phyloP scores from a whole-genome alignment of 192 early-diverging fungal species.

The Umbelopsis ramanniana region DNA sequence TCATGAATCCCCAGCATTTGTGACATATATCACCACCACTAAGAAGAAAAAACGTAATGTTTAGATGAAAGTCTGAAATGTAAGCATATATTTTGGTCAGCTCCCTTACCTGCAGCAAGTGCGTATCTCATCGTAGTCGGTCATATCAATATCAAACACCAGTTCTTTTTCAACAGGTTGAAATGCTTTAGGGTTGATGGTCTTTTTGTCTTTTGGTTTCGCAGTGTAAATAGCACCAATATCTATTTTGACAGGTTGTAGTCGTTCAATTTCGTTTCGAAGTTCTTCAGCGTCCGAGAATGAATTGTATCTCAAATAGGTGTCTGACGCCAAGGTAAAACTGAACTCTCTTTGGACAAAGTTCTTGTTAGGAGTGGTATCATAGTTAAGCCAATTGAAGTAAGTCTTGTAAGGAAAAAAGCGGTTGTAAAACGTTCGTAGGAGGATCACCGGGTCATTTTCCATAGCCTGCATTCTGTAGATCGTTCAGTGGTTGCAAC shows the following conservation, averaged over 20 bases:
- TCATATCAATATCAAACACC: conserved; percentile 99
- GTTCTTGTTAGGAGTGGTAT: conserved; percentile 63
- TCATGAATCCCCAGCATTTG: conserved; percentile 97
- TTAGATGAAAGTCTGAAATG: not conserved
- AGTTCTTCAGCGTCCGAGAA: conserved; percentile 76
- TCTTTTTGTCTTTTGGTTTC: conserved; percentile 83
- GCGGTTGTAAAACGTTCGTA: conserved; percentile 81
- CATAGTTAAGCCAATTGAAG: conserved; percentile 88
- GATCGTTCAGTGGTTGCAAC: not conserved
- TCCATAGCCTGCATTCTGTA: conserved; percentile 3
- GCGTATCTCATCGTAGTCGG: conserved; percentile 96
- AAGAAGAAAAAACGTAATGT: not conserved
- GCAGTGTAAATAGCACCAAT: conserved; percentile 95
- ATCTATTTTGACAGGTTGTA: conserved; percentile 93
- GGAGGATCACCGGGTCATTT: conserved; percentile 30
- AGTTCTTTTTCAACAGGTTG: conserved; percentile 84
- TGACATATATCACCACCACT: conserved; percentile 83
- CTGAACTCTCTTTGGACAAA: conserved; percentile 93
- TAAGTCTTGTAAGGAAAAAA: conserved; percentile 86
- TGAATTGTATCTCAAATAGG: conserved; percentile 90
- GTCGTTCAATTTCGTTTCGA: conserved; percentile 70
- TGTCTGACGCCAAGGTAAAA: conserved; percentile 80
- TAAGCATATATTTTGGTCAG: not conserved
- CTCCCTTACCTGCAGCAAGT: conserved; percentile 81
- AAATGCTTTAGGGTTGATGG: conserved; percentile 71